Percentiles rank a stretch among this genome's conserved stretches.
These are phyloP conservation scores for Cercospora berteroae DNA, from an alignment of 2,329 filamentous ascomycete genomes.

Conservation along the genomic window DNA sequence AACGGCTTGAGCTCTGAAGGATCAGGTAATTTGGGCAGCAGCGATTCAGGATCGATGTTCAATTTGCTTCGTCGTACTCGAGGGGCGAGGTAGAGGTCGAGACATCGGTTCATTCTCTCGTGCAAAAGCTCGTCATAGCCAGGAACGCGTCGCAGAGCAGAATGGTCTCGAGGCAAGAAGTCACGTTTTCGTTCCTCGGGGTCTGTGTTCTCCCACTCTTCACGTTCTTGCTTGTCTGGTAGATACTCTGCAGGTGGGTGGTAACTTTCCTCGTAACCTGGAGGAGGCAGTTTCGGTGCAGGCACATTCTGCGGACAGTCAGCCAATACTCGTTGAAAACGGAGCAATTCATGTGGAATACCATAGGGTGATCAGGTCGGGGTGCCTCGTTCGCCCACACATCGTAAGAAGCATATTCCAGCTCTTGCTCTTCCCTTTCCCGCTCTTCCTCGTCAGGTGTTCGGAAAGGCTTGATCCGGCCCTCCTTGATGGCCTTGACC, in stretches of 20 bases:
- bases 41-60: conserved; percentile 91
- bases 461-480: conserved; percentile 87
- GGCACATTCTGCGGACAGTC: conserved; percentile 62
- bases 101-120: conserved; percentile 90
- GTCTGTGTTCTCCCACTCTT: conserved; percentile 80
- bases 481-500: conserved; percentile 91
- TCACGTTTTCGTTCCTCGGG: conserved; percentile 89
- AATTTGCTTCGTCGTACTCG: conserved; percentile 88
- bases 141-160: conserved; percentile 84
- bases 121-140: conserved; percentile 89
- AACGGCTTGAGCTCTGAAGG: conserved; percentile 94
- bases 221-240: conserved; percentile 78
- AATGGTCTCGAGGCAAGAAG: conserved; percentile 78
- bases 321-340: too few relatives aligned
- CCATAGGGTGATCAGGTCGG: conserved; percentile 79
- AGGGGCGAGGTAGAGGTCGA: conserved; percentile 93
- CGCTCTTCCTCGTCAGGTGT: conserved; percentile 63
- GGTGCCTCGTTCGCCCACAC: conserved; percentile 92
- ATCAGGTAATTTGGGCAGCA: conserved; percentile 88
- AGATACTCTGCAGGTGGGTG: conserved; percentile 95
- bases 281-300: conserved; percentile 87
- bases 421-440: conserved; percentile 62
- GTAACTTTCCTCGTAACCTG: conserved; percentile 93
- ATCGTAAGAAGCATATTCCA: conserved; percentile 74
- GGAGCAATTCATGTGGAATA: background rate